Evolutionary conservation across 345 rosid genomes (phyloP), one percentile per base, ranked within the genome.

Genomic region (Moricandia arvensis): DNA sequence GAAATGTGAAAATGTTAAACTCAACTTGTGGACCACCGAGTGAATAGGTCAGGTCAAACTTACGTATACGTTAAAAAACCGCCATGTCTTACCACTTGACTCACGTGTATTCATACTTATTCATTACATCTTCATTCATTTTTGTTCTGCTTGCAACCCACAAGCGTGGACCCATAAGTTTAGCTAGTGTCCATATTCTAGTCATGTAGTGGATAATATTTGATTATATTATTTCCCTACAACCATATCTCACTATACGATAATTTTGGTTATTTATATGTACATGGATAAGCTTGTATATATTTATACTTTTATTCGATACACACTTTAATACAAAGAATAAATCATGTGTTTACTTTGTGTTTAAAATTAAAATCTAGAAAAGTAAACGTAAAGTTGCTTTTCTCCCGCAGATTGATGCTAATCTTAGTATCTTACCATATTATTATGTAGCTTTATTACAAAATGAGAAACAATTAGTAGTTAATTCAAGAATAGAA

Each of bases 101-200:
- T 62, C 64, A 69, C 79, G 58, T 69, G 79, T 16, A 69, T 69
- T 76, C 59, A 35, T 37, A 59, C 73, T 41, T 43, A 3, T 57
- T 66, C 70, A 72, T n/a, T 66, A 15, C 3, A 29, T 24, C n/a
- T n/a, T n/a, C 24, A 21, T 21, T 21, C 24, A 21, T 21, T 15
- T n/a, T 18, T 59, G 63, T n/a, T 59, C 21, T 2, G 5, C 51
- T 18, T 33, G 27, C 30, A 31, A 12, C 59, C 49, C 49, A 66
- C 65, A 65, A 57, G 47, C 58, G 47, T 65, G 71, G 71, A 65
- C 77, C 71, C 71, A 30, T 74, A 29, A 57, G n/a, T 65, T 41
- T 57, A 64, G 71, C 72, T 17, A 58, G 27, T 43, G 27, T 43
- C 34, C 77, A 58, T 17, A 29, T n/a, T n/a, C 5, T 21, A 53